Evolutionary conservation across 1,284 basidiomycete genomes (phyloP).

Genomic region (Melanopsichium pennsylvanicum): DNA sequence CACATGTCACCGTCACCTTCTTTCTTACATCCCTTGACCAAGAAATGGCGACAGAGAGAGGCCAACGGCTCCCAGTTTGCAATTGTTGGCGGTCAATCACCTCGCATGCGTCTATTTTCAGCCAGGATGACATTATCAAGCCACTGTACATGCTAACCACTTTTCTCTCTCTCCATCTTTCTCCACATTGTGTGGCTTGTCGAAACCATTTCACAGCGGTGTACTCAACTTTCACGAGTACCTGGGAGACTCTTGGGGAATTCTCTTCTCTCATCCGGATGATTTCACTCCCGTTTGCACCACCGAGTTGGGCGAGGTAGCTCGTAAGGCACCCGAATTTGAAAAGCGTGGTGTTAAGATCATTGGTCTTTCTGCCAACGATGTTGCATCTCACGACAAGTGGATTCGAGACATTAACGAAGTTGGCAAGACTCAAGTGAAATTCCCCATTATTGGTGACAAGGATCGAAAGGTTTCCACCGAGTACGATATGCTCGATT

Average conservation of each 20-base stretch:
- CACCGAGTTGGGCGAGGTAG: constrained; percentile 95
- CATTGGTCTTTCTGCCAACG: constrained; percentile 82
- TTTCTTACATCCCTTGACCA: too few species aligned
- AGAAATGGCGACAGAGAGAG: too few species aligned
- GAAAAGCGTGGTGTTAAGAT: constrained; percentile 84
- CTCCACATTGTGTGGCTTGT: too few species aligned
- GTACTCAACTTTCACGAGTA: constrained; percentile 81
- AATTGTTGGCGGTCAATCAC: too few species aligned
- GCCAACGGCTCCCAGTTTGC: too few species aligned
- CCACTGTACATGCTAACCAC: not conserved
- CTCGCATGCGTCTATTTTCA: too few species aligned
- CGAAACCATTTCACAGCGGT: constrained; percentile 30
- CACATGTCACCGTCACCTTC: too few species aligned
- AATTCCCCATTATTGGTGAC: constrained; percentile 97
- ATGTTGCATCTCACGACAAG: constrained; percentile 77
- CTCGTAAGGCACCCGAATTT: constrained; percentile 85
- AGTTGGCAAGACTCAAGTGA: constrained; percentile 76
- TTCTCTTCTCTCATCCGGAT: constrained; percentile 77
- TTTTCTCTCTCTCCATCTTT: not conserved
- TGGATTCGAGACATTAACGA: constrained; percentile 90
- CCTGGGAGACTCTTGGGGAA: constrained; percentile 84
- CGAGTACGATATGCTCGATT: constrained; percentile 91
- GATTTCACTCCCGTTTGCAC: constrained; percentile 70
- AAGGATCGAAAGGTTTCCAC: constrained; percentile 74
- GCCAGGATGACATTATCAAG: too few species aligned